These are phyloP conservation scores for Boletales sp. DNA, from an alignment of 768 basidiomycete genomes.

Conservation along the genomic window DNA sequence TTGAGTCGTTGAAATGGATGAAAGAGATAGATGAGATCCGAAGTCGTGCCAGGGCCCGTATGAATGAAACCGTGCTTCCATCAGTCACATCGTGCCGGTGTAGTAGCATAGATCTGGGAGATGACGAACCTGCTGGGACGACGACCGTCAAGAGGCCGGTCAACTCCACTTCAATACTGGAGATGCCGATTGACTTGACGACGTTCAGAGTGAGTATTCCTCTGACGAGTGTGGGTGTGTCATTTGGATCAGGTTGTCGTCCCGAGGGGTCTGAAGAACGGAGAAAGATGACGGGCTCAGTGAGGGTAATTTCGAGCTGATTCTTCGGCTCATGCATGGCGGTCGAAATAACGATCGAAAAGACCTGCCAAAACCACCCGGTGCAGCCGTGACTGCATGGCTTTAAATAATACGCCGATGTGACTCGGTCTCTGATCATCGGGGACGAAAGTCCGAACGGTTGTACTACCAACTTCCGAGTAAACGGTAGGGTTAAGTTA, in stretches of 20 bases:
- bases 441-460: no score
- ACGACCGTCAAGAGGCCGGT: conserved; percentile 63
- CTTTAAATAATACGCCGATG: no score
- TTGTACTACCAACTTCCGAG: no score
- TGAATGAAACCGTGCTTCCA: not conserved
- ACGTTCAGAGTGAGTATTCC: conserved; percentile 63
- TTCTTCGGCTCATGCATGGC: conserved; percentile 34
- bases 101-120: conserved; percentile 2
- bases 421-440: no score
- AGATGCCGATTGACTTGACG: conserved; percentile 78
- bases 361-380: not conserved
- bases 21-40: not conserved
- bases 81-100: not conserved
- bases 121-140: conserved; percentile 80
- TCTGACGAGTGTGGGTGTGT: conserved; percentile 60
- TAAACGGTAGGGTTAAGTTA: no score
- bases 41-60: no score
- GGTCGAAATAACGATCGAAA: not conserved
- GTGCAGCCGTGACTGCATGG: no score
- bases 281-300: conserved; percentile 75
- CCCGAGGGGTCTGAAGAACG: conserved; percentile 48
- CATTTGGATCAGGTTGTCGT: conserved; percentile 33
- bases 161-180: conserved; percentile 80
- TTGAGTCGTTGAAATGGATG: not conserved
- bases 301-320: conserved; percentile 53